Evolutionary conservation across 139 green algal species (phyloP).

Genomic region (Parachlorella kessleri): DNA sequence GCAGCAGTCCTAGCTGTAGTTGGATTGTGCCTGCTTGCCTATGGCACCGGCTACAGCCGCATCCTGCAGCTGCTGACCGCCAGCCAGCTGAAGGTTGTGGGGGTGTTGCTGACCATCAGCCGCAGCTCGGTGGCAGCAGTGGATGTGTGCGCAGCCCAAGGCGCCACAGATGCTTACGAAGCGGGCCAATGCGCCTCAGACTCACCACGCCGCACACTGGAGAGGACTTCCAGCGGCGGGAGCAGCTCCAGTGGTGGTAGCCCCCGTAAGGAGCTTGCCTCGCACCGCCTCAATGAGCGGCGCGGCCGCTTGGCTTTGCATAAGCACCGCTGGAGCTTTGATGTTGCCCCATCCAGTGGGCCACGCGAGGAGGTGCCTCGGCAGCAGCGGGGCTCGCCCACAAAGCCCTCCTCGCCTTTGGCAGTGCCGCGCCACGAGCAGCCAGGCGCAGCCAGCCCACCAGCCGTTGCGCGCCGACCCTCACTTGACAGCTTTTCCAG

Average conservation of each 20-base stretch:
- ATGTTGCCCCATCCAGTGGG: neutral
- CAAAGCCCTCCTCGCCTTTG: slow-evolving; percentile 4
- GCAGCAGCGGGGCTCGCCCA: neutral
- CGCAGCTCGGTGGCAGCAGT: too few species aligned
- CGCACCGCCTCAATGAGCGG: slow-evolving; percentile 7
- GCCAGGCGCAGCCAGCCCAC: too few species aligned
- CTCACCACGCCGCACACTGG: too few species aligned
- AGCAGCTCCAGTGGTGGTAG: neutral
- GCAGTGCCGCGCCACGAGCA: too few species aligned
- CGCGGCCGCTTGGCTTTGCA: neutral
- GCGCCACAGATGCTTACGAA: too few species aligned
- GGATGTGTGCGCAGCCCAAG: too few species aligned
- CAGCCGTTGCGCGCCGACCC: too few species aligned
- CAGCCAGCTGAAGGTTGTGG: neutral
- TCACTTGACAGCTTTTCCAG: too few species aligned
- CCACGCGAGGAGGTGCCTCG: neutral
- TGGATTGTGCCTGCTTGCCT: neutral
- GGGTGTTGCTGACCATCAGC: too few species aligned
- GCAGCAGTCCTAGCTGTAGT: neutral
- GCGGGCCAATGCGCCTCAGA: too few species aligned
- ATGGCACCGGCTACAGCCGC: neutral
- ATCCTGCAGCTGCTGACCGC: slow-evolving; percentile 4
- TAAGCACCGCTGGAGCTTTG: slow-evolving; percentile 19
- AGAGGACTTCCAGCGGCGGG: neutral
- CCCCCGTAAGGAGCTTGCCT: slow-evolving; percentile 6